A percentile compares a stretch with the other conserved stretches of the same genome.
These are phyloP conservation scores for Singerocomus inundabilis DNA, from an alignment of 1,284 basidiomycete genomes.

Conservation along the genomic window DNA sequence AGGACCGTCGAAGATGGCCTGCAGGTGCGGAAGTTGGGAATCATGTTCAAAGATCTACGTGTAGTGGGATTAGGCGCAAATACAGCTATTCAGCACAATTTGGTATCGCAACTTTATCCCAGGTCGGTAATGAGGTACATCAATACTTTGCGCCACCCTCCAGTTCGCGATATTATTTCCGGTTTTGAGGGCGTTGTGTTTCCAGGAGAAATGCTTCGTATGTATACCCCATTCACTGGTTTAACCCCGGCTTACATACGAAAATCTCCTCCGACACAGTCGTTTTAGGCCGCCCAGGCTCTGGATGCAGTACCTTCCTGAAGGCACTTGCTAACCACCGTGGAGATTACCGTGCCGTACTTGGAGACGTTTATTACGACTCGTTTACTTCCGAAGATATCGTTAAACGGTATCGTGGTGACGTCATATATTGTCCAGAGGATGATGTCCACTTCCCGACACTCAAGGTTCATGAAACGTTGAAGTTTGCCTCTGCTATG, in stretches of 20 bases:
- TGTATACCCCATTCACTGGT: slow-evolving; percentile 44
- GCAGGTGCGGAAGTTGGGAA: slow-evolving; percentile 30
- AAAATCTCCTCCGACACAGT: slow-evolving; percentile 32
- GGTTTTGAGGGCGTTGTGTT: slow-evolving; percentile 50
- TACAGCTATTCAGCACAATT: slow-evolving; percentile 42
- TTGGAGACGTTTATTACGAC: slow-evolving; percentile 66
- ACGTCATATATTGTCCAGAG: slow-evolving; percentile 65
- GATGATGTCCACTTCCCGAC: slow-evolving; percentile 76
- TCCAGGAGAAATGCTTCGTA: slow-evolving; percentile 61
- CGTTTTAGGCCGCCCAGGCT: slow-evolving; percentile 60
- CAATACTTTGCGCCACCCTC: slow-evolving; percentile 36
- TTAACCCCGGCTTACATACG: background rate
- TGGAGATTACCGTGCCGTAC: slow-evolving; percentile 54
- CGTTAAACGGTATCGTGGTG: slow-evolving; percentile 56
- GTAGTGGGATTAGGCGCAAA: slow-evolving; percentile 34
- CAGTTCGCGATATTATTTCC: slow-evolving; percentile 48
- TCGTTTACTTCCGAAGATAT: slow-evolving; percentile 54
- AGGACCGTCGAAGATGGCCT: slow-evolving; percentile 19
- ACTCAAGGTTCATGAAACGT: slow-evolving; percentile 66
- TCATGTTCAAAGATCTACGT: slow-evolving; percentile 35
- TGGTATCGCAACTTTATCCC: slow-evolving; percentile 42
- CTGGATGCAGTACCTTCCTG: slow-evolving; percentile 73
- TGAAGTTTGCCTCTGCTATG: slow-evolving; percentile 59
- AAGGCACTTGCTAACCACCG: slow-evolving; percentile 72
- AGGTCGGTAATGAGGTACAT: slow-evolving; percentile 34